Percentiles rank a stretch among this genome's conserved stretches.
These are phyloP conservation scores for Colletotrichum truncatum DNA, from an alignment of 2,329 filamentous ascomycete species.

Conservation along the genomic window DNA sequence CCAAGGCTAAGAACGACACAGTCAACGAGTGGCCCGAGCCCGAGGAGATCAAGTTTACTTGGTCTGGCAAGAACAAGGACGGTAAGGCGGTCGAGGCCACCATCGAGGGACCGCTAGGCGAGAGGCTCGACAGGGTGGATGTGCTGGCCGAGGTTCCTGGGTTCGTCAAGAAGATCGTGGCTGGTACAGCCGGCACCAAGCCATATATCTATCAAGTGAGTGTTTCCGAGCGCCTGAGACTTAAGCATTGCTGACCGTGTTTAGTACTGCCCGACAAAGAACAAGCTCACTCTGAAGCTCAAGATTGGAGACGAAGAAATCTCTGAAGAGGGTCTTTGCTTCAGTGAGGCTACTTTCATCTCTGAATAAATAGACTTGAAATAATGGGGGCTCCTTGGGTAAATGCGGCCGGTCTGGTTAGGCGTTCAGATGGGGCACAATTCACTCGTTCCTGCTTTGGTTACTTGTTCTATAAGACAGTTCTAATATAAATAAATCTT, in stretches of 20 bases:
- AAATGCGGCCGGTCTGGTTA: conserved; percentile 21
- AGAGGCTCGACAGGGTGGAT: conserved; percentile 84
- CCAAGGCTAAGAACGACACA: conserved; percentile 73
- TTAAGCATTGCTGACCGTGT: conserved; percentile 33
- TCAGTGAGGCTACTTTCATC: conserved; percentile 97
- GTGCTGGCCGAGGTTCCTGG: conserved; percentile 96
- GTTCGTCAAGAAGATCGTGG: conserved; percentile 94
- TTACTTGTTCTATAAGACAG: conserved; percentile 25
- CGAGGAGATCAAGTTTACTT: conserved; percentile 76
- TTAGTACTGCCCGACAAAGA: conserved; percentile 75
- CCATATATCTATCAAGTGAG: conserved; percentile 96
- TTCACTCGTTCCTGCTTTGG: conserved; percentile 27
- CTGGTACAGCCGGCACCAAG: conserved; percentile 87
- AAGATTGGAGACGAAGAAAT: conserved; percentile 85
- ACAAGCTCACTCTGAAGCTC: conserved; percentile 78
- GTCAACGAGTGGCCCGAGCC: conserved; percentile 93
- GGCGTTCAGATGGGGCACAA: conserved; percentile 27
- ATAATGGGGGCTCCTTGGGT: conserved; percentile 22
- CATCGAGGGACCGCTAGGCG: conserved; percentile 74
- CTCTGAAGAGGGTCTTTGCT: conserved; percentile 80
- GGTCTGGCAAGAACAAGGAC: conserved; percentile 81
- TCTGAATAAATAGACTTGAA: conserved; percentile 62
- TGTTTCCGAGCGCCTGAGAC: conserved; percentile 9
- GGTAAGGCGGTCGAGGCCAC: conserved; percentile 76
- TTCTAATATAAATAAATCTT: conserved; percentile 27